A percentile compares a stretch with the other conserved stretches of the same genome.
Evolutionary conservation across 2,329 filamentous ascomycete genomes (phyloP).

Genomic region (Hypoxylon sp.): DNA sequence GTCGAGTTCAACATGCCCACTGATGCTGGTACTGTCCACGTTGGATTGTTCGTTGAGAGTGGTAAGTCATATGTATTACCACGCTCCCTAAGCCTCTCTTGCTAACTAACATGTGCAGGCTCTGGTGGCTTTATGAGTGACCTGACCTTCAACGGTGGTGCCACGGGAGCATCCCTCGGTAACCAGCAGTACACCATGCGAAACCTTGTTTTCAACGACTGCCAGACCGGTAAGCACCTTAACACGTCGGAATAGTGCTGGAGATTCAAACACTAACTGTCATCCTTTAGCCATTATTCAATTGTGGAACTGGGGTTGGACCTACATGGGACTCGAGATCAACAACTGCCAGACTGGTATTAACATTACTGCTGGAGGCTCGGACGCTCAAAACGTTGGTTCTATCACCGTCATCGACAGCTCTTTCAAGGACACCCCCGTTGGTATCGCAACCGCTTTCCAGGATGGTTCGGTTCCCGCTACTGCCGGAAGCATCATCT

Average conservation of each 20-base stretch:
- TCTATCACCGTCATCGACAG: constrained; percentile 77
- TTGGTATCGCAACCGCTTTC: constrained; percentile 72
- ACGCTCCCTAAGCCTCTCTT: not conserved
- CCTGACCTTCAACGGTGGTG: constrained; percentile 68
- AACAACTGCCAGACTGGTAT: constrained; percentile 67
- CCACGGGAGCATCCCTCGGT: constrained; percentile 68
- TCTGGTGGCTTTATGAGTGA: constrained; percentile 60
- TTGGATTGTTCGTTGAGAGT: constrained; percentile 48
- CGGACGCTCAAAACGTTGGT: constrained; percentile 66
- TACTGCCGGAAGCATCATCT: constrained; percentile 65
- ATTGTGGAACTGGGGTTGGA: constrained; percentile 80
- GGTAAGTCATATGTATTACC: constrained; percentile 36
- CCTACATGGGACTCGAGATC: constrained; percentile 68
- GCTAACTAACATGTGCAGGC: constrained; percentile 39
- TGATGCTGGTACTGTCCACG: constrained; percentile 42
- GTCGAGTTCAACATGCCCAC: constrained; percentile 57
- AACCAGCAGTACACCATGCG: constrained; percentile 76
- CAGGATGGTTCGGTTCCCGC: constrained; percentile 48
- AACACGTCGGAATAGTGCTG: too few relatives aligned
- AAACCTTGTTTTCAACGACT: constrained; percentile 71
- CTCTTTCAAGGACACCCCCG: constrained; percentile 67
- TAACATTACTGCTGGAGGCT: constrained; percentile 63
- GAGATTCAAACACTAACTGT: too few relatives aligned
- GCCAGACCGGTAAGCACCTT: too few relatives aligned
- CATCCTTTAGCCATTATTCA: constrained; percentile 71